Base-by-base conservation (phyloP, 2,329 filamentous ascomycete species). In the Purpureocillium takamizusanense region DNA sequence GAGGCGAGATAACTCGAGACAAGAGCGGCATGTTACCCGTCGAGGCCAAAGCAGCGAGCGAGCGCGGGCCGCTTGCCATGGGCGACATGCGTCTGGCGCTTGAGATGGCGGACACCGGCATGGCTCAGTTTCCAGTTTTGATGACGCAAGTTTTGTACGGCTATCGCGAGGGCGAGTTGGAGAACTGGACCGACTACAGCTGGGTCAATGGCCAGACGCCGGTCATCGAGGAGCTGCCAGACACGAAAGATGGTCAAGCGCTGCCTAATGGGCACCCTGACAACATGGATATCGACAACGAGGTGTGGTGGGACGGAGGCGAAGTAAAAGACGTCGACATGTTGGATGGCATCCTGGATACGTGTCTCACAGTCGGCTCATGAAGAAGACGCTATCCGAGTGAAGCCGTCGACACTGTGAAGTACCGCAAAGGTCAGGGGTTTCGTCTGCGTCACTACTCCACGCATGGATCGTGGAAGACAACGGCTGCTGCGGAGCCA, bases 21-120 rank as follows among this genome's bases (percentile, higher is more conserved):
- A 81, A 83, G 42, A 81, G 76, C 35, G 88, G 88, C 1, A 62
- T 94, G 21, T 63, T 95, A 6, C 90, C 89, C 0, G 66, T 88
- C 28, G 88, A 95, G 59, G 77, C 84, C 3, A 87, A 84, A 54
- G 81, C 83, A 38, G 81, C 83, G 13, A 76, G 76, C 39, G 78
- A 83, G 49, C 72, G 87, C 30, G 75, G 79, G 6, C 78, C 85
- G 1, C 62, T 95, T 1, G 80, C 80, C 12, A 82, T 90, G 63
- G 78, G 81, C 14, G 90, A 95, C 56, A 61, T 95, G 35, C 74
- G 83, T 29, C 66, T 95, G 3, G 79, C 86, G 1, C 59, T 94
- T 13, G 77, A 84, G 42, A 72, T 95, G 46, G 80, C 83, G 11
- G 85, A 92, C 38, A 77, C 75, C 18, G 81, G 85, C 42, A 70